Evolutionary conservation across 495 filamentous ascomycete species (phyloP), one percentile per base, ranked within the genome.

Genomic region (Podospora conica): DNA sequence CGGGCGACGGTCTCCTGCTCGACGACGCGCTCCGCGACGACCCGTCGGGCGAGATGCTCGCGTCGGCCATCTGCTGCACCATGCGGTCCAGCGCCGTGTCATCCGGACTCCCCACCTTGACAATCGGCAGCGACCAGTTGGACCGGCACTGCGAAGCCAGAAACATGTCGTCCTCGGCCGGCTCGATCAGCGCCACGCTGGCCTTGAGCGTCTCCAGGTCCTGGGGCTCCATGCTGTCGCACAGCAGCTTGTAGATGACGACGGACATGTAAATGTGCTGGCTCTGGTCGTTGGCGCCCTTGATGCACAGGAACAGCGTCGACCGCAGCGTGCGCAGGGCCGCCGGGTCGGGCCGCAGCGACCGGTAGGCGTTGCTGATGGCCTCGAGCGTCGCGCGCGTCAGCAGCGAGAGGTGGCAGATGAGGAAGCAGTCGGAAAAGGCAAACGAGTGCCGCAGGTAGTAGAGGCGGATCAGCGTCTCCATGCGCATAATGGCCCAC

Each of bases 391-490:
- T 68, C 70, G 66, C 55, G 67, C 64, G 12, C 70, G 73, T 56
- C 60, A 73, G 57, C 65, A 65, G 64, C 67, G 69, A 21, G 21
- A 61, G 60, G 60, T 53, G 40, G 40, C 24, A 61, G 11, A 21
- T 48, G 10, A 78, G 68, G 25, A 53, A 70, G 24, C 65, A 58
- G 64, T 75, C 71, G 60, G 65, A 68, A 12, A 61, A 64, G 24
- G 74, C 69, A 61, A 66, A 76, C 54, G 71, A 71, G 62, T 78
- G 74, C 2, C 76, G 74, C 10, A 75, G 71, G 63, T 73, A 76
- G 63, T 78, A 76, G 3, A 78, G 66, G 1, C 76, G 74, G 9
- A 71, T 31, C 0, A 75, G 53, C 2, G 76, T 75, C 67, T 78
- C 74, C 11, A 74, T 69, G 12, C 71, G 70, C 15, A 68, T 61